Conservation (phyloP, 2,329 filamentous ascomycete genomes). For the Diplocarpon rosae region DNA sequence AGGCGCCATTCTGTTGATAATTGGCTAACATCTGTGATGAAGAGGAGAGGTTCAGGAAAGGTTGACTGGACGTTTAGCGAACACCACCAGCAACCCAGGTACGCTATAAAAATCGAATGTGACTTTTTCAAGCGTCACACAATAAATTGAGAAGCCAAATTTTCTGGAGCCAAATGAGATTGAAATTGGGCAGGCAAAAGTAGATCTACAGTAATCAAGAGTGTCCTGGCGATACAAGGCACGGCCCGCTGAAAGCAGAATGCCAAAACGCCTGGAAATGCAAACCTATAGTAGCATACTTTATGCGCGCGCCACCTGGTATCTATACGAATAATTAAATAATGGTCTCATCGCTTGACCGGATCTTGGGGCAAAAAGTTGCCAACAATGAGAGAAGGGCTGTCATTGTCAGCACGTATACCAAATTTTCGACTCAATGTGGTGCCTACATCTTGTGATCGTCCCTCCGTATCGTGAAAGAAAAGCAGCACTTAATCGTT, state of each 20-base stretch:
- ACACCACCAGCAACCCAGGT: not conserved
- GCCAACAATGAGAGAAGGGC: conserved; percentile 87
- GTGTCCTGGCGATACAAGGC: too few species aligned
- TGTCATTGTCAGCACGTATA: conserved; percentile 29
- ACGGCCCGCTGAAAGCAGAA: not conserved
- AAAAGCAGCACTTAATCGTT: conserved; percentile 89
- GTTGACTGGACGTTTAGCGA: conserved; percentile 2
- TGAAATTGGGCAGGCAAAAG: too few species aligned
- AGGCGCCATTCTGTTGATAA: conserved; percentile 15
- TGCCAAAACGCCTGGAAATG: conserved; percentile 2
- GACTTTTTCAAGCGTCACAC: too few species aligned
- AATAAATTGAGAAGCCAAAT: too few species aligned
- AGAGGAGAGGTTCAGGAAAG: not conserved
- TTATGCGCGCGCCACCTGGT: conserved; percentile 6
- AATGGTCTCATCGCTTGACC: conserved; percentile 28
- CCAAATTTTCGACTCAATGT: not conserved
- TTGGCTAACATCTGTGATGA: not conserved
- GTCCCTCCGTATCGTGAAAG: conserved; percentile 90
- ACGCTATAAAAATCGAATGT: too few species aligned
- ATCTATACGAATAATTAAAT: conserved; percentile 19
- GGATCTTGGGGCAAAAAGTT: conserved; percentile 89
- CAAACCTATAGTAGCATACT: conserved; percentile 3
- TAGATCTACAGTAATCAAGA: too few species aligned
- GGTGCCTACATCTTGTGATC: conserved; percentile 83
- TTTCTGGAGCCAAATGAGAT: too few species aligned